These are phyloP conservation scores for Galerina sulciceps DNA, from an alignment of 768 basidiomycete genomes.

Conservation along the genomic window DNA sequence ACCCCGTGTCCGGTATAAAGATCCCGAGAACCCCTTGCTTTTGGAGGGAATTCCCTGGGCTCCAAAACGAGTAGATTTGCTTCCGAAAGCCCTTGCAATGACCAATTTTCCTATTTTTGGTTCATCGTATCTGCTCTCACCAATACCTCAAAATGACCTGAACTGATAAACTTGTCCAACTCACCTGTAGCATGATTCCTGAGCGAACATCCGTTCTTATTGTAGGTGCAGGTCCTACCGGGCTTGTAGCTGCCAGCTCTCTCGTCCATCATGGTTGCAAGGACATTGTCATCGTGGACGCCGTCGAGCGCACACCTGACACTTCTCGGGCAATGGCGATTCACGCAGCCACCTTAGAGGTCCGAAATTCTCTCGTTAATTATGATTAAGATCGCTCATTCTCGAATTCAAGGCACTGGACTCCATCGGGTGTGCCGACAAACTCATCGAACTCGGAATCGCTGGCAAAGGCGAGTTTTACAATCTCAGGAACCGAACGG, in stretches of 20 bases:
- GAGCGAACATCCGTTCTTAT: slow-evolving; percentile 2
- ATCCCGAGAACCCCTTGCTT: too few relatives aligned
- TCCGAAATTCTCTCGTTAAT: neutral
- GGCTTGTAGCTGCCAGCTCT: slow-evolving; percentile 5
- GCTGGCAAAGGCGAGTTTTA: neutral
- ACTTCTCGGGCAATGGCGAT: slow-evolving; percentile 6
- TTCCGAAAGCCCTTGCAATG: too few relatives aligned
- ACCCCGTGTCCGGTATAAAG: too few relatives aligned
- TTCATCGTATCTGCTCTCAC: too few relatives aligned
- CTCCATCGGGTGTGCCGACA: slow-evolving; percentile 5
- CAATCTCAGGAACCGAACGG: neutral
- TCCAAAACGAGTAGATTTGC: too few relatives aligned
- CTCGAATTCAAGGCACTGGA: neutral
- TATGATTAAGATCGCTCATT: neutral
- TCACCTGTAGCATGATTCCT: neutral
- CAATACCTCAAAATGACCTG: too few relatives aligned
- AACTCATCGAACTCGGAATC: slow-evolving; percentile 1
- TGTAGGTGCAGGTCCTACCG: slow-evolving; percentile 8
- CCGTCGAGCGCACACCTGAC: neutral
- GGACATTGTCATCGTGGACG: slow-evolving; percentile 8
- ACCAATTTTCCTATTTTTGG: too few relatives aligned
- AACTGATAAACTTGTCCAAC: too few relatives aligned
- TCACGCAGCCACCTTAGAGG: slow-evolving; percentile 9
- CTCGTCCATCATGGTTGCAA: neutral
- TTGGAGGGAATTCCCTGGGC: too few relatives aligned